These are phyloP conservation scores for Dactylellina leptospora DNA, from an alignment of 2,329 filamentous ascomycete genomes.

Conservation along the genomic window DNA sequence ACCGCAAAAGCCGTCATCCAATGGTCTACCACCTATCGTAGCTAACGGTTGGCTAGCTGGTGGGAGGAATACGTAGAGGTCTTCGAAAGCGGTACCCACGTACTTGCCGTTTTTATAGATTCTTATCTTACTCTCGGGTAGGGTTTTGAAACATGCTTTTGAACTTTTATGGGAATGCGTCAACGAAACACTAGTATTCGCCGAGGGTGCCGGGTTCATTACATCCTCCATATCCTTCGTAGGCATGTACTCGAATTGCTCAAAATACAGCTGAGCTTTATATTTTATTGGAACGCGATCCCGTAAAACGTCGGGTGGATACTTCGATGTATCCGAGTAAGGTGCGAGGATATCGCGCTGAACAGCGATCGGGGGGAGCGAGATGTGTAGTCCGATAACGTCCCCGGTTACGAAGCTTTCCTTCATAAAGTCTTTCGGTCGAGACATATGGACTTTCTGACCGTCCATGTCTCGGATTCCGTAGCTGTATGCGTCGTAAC, in stretches of 20 bases:
- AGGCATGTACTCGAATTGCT: slow-evolving; percentile 87
- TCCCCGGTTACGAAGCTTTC: slow-evolving; percentile 74
- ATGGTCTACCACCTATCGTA: slow-evolving; percentile 78
- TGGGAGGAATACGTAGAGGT: slow-evolving; percentile 88
- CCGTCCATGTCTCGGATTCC: slow-evolving; percentile 88
- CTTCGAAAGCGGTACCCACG: slow-evolving; percentile 86
- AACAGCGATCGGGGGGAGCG: slow-evolving; percentile 81
- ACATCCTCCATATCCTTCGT: slow-evolving; percentile 88
- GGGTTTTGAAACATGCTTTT: slow-evolving; percentile 53
- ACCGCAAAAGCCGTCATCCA: slow-evolving; percentile 93
- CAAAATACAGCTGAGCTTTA: slow-evolving; percentile 92
- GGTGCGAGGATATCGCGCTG: slow-evolving; percentile 76
- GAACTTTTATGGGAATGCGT: slow-evolving; percentile 20
- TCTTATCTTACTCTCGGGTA: slow-evolving; percentile 81
- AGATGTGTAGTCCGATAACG: slow-evolving; percentile 92
- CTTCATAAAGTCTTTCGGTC: slow-evolving; percentile 86
- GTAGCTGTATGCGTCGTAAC: slow-evolving; percentile 92
- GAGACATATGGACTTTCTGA: slow-evolving; percentile 91
- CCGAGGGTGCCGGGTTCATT: slow-evolving; percentile 71
- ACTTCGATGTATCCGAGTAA: slow-evolving; percentile 63
- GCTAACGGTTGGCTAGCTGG: slow-evolving; percentile 80
- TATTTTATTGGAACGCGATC: slow-evolving; percentile 95
- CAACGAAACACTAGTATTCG: slow-evolving; percentile 49
- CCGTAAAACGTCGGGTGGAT: slow-evolving; percentile 82
- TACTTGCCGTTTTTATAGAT: slow-evolving; percentile 91